A percentile compares a stretch with the other conserved stretches of the same genome.
phyloP scores from a whole-genome alignment of 176 grass and related monocot genomes.

The Triticum urartu region DNA sequence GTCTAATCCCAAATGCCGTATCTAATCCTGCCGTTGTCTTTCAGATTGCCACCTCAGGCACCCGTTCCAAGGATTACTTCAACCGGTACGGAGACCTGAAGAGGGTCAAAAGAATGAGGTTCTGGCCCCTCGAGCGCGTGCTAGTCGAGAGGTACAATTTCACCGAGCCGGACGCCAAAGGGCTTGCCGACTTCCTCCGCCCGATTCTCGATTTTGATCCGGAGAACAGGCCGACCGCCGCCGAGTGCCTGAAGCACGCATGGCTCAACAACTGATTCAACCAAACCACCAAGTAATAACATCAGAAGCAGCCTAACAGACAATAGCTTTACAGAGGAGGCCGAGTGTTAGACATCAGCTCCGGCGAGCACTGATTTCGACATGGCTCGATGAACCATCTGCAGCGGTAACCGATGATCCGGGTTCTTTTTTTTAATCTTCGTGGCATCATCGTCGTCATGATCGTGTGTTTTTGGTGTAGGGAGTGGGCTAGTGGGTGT shows the following conservation, averaged over 20 bases:
- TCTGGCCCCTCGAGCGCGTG: constrained; percentile 54
- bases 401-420: not conserved
- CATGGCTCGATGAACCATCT: not conserved
- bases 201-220: constrained; percentile 76
- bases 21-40: constrained; percentile 12
- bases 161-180: constrained; percentile 44
- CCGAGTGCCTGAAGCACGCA: constrained; percentile 65
- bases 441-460: not conserved
- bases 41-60: constrained; percentile 68
- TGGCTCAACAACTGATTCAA: constrained; percentile 55
- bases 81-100: constrained; percentile 78
- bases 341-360: not conserved
- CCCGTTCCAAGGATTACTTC: constrained; percentile 79
- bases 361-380: not conserved
- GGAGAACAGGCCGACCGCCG: constrained; percentile 67
- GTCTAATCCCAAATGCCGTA: too few relatives aligned
- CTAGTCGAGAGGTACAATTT: constrained; percentile 71
- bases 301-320: not conserved
- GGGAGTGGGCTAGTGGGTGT: not conserved
- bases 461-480: not conserved
- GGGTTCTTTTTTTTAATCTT: not conserved
- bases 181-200: constrained; percentile 57
- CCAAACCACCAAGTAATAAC: not conserved
- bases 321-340: constrained; percentile 32
- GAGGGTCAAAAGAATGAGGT: constrained; percentile 69